A percentile compares a stretch with the other conserved stretches of the same genome.
phyloP scores from a whole-genome alignment of 1,284 basidiomycete species.

The Cutaneotrichosporon spelunceum region DNA sequence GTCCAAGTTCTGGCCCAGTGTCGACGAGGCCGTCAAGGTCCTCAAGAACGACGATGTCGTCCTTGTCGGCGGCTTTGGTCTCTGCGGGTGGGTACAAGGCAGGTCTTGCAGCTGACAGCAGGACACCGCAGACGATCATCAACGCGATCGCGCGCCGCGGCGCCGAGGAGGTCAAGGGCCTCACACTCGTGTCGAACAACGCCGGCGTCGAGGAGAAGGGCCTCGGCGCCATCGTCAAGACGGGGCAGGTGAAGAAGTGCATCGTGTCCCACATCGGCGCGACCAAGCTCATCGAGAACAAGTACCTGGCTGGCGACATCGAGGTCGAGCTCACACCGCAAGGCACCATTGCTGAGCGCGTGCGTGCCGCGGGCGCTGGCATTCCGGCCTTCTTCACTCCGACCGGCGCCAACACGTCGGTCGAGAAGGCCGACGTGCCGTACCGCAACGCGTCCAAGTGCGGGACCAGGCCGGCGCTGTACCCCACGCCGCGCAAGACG shows the following conservation, averaged over 20 bases:
- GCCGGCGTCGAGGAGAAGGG: conserved; percentile 25
- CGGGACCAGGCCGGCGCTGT: conserved; percentile 19
- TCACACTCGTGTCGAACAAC: conserved; percentile 23
- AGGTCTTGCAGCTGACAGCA: background rate
- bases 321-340: conserved; percentile 69
- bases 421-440: conserved; percentile 66
- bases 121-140: conserved; percentile 22
- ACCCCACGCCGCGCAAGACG: conserved; percentile 65
- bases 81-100: conserved; percentile 17
- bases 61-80: conserved; percentile 26
- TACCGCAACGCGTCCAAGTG: conserved; percentile 57
- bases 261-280: conserved; percentile 81
- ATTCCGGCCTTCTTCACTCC: conserved; percentile 94
- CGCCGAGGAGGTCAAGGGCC: conserved; percentile 10
- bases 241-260: conserved; percentile 71
- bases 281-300: conserved; percentile 50
- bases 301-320: conserved; percentile 75
- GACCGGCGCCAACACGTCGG: conserved; percentile 77
- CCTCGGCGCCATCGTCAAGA: conserved; percentile 68
- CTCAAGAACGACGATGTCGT: conserved; percentile 50
- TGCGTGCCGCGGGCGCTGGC: conserved; percentile 85
- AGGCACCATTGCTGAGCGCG: conserved; percentile 76
- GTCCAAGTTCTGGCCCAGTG: conserved; percentile 15
- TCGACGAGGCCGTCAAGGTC: conserved; percentile 17
- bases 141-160: conserved; percentile 21